These are phyloP conservation scores for Sordariomycetes sp. DNA, from an alignment of 2,329 filamentous ascomycete species.

Conservation along the genomic window DNA sequence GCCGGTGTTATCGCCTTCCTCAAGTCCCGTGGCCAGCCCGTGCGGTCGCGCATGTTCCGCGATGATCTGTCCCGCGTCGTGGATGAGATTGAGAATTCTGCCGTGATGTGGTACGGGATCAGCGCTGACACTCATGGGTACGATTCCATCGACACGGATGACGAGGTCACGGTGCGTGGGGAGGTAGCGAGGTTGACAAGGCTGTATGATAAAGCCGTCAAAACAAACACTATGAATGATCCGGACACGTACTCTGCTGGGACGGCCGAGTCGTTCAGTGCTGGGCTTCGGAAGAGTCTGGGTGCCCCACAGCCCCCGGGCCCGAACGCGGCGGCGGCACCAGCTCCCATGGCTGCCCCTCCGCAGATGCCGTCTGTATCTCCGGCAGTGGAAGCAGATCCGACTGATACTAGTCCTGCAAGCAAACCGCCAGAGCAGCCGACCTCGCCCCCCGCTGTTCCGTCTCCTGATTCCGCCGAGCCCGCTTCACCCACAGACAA, in stretches of 20 bases:
- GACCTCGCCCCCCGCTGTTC: slow-evolving; percentile 2
- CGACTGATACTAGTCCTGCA: slow-evolving; percentile 6
- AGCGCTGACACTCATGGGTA: slow-evolving; percentile 9
- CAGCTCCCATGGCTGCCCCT: too few relatives aligned
- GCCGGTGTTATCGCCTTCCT: slow-evolving; percentile 12
- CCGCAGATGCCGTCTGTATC: too few relatives aligned
- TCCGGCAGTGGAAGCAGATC: too few relatives aligned
- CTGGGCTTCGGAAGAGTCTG: slow-evolving; percentile 7
- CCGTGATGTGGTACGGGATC: slow-evolving; percentile 13
- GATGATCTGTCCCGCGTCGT: slow-evolving; percentile 12
- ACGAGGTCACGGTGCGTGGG: slow-evolving; percentile 11
- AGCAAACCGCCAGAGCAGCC: slow-evolving; percentile 7
- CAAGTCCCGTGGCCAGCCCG: slow-evolving; percentile 12
- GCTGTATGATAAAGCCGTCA: slow-evolving; percentile 13
- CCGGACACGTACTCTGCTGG: slow-evolving; percentile 11
- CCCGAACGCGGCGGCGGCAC: too few relatives aligned
- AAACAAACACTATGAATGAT: slow-evolving; percentile 11
- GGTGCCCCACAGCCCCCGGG: background rate
- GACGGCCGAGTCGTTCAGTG: slow-evolving; percentile 5
- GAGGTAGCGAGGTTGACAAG: slow-evolving; percentile 11
- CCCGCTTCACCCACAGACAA: background rate
- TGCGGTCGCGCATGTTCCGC: slow-evolving; percentile 12
- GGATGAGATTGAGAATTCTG: slow-evolving; percentile 13
- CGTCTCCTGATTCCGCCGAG: too few relatives aligned
- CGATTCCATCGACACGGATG: slow-evolving; percentile 12